Conservation (phyloP, 2,329 filamentous ascomycete species). For the Ascochyta clinopodiicola region DNA sequence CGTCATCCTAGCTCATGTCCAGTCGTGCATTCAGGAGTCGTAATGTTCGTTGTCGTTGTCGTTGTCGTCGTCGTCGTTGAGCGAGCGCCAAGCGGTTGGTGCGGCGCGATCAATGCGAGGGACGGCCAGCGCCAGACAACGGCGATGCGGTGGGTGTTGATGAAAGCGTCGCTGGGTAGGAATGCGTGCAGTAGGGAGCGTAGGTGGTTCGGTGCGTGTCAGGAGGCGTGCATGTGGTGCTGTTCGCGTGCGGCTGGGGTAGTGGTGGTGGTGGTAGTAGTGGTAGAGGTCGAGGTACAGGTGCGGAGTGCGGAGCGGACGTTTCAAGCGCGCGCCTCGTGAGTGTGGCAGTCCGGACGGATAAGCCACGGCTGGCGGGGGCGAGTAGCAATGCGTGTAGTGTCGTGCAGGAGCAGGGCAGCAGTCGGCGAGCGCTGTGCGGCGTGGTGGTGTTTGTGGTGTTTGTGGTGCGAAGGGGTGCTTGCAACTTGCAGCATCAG, state of each 20-base stretch:
- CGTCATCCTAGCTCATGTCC: constrained; percentile 57
- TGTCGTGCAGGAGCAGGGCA: background rate
- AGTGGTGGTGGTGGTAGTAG: too few species aligned
- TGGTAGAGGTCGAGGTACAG: background rate
- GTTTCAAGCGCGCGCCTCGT: constrained; percentile 16
- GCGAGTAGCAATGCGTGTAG: background rate
- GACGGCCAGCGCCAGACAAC: constrained; percentile 23
- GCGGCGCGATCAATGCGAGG: constrained; percentile 40
- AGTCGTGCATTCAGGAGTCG: constrained; percentile 17
- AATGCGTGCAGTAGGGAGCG: constrained; percentile 12
- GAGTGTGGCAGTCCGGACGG: constrained; percentile 3
- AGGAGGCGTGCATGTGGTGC: constrained; percentile 13
- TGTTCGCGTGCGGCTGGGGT: background rate
- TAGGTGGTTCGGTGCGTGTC: constrained; percentile 1
- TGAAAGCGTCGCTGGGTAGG: background rate
- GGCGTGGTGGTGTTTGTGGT: constrained; percentile 1
- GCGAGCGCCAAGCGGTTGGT: constrained; percentile 31
- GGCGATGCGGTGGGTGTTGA: background rate
- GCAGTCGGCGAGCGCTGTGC: constrained; percentile 1
- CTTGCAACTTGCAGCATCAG: background rate
- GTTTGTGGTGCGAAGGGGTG: constrained; percentile 5
- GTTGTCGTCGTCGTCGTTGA: constrained; percentile 14
- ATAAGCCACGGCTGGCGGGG: constrained; percentile 11
- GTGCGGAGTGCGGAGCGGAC: constrained; percentile 13
- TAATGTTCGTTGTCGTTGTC: constrained; percentile 2